Base-by-base conservation (phyloP, 768 basidiomycete species). In the Suillus paluster region DNA sequence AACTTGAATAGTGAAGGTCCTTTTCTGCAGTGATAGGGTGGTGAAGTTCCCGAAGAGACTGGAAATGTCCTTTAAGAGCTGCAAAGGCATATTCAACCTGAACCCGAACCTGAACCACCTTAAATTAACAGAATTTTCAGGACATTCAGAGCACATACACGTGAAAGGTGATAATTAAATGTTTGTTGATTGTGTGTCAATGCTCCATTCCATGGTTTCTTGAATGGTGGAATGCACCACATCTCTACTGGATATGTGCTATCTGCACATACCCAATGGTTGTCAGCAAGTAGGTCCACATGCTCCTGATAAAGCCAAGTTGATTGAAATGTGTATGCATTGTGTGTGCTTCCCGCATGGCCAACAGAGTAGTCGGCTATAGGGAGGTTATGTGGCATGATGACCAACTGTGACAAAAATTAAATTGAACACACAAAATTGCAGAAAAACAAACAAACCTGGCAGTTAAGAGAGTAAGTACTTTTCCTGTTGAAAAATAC, bases 201-300 rank as follows among this genome's bases (percentile, higher is more conserved):
- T 4, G 64, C 60, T 11, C 66, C 66, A 12, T 56, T 39, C 23
- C 27, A 17, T 38, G 69, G 70, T 59, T 62, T 66, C 46, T 73
- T 73, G 67, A 67, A 73, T 46, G 70, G 70, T 21, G 61, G 15
- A 14, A 72, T 57, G 57, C 69, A 71, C 69, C 70, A 71, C 11
- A 44, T 54, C 21, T 63, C 56, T 34, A 33, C 39, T 1, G 30
- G 10, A 27, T 66, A 66, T 23, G 62, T 50, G 9, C 53, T 60
- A 21, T 66, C 49, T n/a, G 59, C 56, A 36, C 63, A 66, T 25
- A 66, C 38, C 65, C 65, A 66, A 21, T 66, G 53, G 52, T 57
- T 34, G 3, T 39, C 8, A 36, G n/a, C 33, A 34, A 62, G 61
- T 8, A 64, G 61, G 8, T 49, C 39, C 19, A 42, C 30, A 34